phyloP scores from a whole-genome alignment of 768 basidiomycete species.

The Chalciporus piperatus region DNA sequence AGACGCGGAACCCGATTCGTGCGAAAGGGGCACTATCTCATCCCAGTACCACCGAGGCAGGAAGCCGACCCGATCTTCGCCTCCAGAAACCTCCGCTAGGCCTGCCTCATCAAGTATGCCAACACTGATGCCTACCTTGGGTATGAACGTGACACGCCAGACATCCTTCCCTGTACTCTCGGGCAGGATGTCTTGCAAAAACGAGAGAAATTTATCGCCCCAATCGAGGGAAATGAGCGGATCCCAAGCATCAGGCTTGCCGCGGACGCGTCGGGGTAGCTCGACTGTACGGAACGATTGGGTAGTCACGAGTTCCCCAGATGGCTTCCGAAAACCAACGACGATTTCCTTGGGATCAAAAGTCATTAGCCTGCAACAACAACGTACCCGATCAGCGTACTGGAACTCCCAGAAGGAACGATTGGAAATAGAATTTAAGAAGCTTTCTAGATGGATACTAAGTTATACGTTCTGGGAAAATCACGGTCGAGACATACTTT shows the following conservation, averaged over 20 bases:
- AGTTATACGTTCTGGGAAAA: neutral
- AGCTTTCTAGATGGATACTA: slow-evolving; percentile 58
- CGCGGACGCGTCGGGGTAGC: slow-evolving; percentile 74
- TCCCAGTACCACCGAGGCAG: slow-evolving; percentile 70
- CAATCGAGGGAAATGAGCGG: slow-evolving; percentile 71
- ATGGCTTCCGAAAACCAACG: slow-evolving; percentile 82
- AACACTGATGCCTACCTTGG: slow-evolving; percentile 55
- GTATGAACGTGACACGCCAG: slow-evolving; percentile 70
- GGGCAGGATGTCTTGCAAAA: slow-evolving; percentile 42
- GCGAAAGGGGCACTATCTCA: slow-evolving; percentile 8
- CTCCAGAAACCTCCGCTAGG: slow-evolving; percentile 55
- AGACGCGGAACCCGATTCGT: slow-evolving; percentile 8
- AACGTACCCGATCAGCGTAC: slow-evolving; percentile 38
- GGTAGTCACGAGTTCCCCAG: slow-evolving; percentile 62
- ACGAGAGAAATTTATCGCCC: slow-evolving; percentile 61
- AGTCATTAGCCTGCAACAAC: neutral
- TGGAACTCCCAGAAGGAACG: slow-evolving; percentile 89
- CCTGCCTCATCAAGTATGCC: slow-evolving; percentile 45
- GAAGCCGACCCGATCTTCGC: slow-evolving; percentile 78
- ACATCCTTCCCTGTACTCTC: slow-evolving; percentile 37
- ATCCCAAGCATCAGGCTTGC: slow-evolving; percentile 75
- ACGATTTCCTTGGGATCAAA: slow-evolving; percentile 55
- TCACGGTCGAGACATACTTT: slow-evolving; percentile 47
- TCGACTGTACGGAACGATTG: slow-evolving; percentile 78
- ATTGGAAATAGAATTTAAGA: slow-evolving; percentile 91